A percentile compares a stretch with the other conserved stretches of the same genome.
phyloP scores from a whole-genome alignment of 805 yeast species.

The Pichia insulana region DNA sequence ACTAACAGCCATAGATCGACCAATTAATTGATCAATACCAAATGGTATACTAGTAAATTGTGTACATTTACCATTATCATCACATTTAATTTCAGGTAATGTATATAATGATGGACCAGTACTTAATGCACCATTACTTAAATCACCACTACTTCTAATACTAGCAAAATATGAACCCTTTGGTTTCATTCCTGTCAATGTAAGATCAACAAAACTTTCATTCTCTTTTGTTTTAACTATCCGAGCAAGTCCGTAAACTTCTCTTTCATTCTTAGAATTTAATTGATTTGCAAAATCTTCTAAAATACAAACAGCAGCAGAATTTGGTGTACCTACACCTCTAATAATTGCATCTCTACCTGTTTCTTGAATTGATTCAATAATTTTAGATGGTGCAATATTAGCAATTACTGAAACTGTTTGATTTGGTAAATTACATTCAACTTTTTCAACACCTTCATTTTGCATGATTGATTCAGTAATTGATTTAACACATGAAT shows the following conservation, averaged over 20 bases:
- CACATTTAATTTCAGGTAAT: constrained; percentile 33
- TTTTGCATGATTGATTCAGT: constrained; percentile 41
- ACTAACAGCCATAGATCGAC: constrained; percentile 53
- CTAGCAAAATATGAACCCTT: constrained; percentile 63
- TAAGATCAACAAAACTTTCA: constrained; percentile 62
- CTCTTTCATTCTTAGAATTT: constrained; percentile 26
- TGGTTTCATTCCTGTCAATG: constrained; percentile 56
- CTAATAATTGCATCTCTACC: constrained; percentile 89
- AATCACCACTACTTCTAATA: constrained; percentile 64
- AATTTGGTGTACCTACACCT: constrained; percentile 80
- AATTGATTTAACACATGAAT: constrained; percentile 59
- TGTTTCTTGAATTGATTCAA: constrained; percentile 55
- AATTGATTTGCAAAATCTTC: constrained; percentile 52
- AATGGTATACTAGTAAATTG: constrained; percentile 39
- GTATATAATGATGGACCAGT: constrained; percentile 47
- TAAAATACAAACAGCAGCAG: constrained; percentile 85
- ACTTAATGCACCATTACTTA: constrained; percentile 61
- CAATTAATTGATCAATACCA: constrained; percentile 54
- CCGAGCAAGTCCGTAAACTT: constrained; percentile 82
- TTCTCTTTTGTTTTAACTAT: constrained; percentile 55
- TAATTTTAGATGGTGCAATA: constrained; percentile 68
- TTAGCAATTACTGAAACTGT: constrained; percentile 61
- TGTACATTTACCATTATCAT: constrained; percentile 32
- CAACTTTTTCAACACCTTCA: constrained; percentile 41
- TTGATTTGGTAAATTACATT: constrained; percentile 50